phyloP scores from a whole-genome alignment of 2,329 filamentous ascomycete genomes.

The Fusarium pseudoanthophilum region DNA sequence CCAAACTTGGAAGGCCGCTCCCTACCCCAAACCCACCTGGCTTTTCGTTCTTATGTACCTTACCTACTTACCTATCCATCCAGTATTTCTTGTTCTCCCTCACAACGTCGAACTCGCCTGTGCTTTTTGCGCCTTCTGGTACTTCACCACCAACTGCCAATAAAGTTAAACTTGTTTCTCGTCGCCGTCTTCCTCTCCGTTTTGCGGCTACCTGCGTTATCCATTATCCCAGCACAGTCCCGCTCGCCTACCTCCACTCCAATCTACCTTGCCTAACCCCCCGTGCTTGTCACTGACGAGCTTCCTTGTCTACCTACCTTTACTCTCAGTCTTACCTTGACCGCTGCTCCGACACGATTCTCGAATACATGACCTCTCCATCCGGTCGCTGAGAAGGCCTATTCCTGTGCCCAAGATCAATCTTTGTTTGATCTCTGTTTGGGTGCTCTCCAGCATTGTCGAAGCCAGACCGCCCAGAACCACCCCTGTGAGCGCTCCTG shows the following conservation, averaged over 20 bases:
- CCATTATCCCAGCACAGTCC: conserved; percentile 27
- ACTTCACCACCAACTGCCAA: conserved; percentile 21
- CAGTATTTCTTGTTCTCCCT: conserved; percentile 24
- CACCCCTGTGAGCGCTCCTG: conserved; percentile 33
- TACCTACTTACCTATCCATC: background rate
- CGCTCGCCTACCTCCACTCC: conserved; percentile 37
- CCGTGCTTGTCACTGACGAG: conserved; percentile 36
- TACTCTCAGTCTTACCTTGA: conserved; percentile 31
- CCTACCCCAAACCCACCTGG: conserved; percentile 22
- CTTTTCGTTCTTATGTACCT: conserved; percentile 20
- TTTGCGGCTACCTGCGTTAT: conserved; percentile 27
- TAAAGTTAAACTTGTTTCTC: conserved; percentile 9
- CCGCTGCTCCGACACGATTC: conserved; percentile 34
- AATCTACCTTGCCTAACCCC: conserved; percentile 17
- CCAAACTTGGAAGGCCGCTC: conserved; percentile 31
- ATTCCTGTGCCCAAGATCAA: conserved; percentile 32
- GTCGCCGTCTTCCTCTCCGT: conserved; percentile 23
- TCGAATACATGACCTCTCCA: conserved; percentile 41
- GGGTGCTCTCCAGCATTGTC: conserved; percentile 10
- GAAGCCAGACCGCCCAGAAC: conserved; percentile 29
- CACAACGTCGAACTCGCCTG: conserved; percentile 21
- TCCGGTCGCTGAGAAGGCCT: conserved; percentile 33
- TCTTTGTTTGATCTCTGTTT: conserved; percentile 19
- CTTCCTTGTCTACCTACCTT: conserved; percentile 20
- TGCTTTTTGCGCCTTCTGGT: conserved; percentile 19